Evolutionary conservation across 116 monocot genomes (phyloP), one percentile per base, ranked within the genome.

Genomic region (Zostera marina): DNA sequence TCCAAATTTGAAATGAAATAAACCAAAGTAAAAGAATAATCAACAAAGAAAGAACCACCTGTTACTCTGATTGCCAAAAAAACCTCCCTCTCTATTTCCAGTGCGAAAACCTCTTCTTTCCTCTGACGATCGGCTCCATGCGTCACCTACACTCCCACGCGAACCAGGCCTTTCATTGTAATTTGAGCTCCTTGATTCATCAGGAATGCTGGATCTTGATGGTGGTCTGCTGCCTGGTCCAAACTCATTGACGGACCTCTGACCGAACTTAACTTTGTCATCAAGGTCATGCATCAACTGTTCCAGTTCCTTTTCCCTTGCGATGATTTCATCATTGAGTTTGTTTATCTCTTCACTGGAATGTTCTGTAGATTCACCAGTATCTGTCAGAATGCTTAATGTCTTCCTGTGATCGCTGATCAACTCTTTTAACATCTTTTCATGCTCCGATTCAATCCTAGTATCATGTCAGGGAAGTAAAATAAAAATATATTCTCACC

Each of bases 221-320:
- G 78, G 56, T 26, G 72, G 74, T 44, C 75, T 74, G 4, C 78
- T 76, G 52, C 83, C 83, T 47, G 76, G 80, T 60, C 81, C 76
- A 23, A 15, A 42, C 42, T 74, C 76, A 58, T 24, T 41, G 8
- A 64, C 47, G 11, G 70, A 57, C 70, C 60, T 82, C 61, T 81
- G 83, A n/a, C 78, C 78, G 69, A 98, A 81, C 11, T 76, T 81
- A 69, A 83, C 74, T 67, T 81, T 90, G 64, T 83, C 76, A 66
- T 98, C 87, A 63, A 98, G 69, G 17, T 77, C 73, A 43, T 41
- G 57, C 51, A 42, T 73, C 44, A 98, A 65, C 49, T 55, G 53
- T 20, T 86, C 87, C 51, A 90, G 59, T 9, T 98, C 80, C 58
- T 56, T 76, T 67, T 98, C 83, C 66, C 21, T 79, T 11, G 59